These are phyloP conservation scores for Pseudocercospora fijiensis DNA, from an alignment of 2,329 filamentous ascomycete genomes.

Conservation along the genomic window DNA sequence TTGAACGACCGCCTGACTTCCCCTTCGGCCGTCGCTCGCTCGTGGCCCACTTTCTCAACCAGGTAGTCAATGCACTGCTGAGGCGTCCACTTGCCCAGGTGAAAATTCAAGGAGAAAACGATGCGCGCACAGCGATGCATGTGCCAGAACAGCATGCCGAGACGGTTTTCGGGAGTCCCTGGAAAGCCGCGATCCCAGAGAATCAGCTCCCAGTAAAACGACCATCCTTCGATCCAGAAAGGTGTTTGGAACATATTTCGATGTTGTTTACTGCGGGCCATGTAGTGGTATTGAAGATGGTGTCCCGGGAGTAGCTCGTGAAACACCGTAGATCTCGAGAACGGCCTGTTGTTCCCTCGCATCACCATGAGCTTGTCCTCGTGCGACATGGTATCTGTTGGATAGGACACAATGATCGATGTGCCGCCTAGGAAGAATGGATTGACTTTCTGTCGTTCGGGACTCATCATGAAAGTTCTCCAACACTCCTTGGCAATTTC, in stretches of 20 bases:
- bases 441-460: conserved; percentile 54
- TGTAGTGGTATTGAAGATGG: conserved; percentile 55
- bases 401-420: conserved; percentile 57
- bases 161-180: conserved; percentile 51
- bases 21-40: conserved; percentile 59
- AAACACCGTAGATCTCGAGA: conserved; percentile 59
- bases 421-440: conserved; percentile 61
- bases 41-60: conserved; percentile 58
- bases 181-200: conserved; percentile 58
- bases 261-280: conserved; percentile 50
- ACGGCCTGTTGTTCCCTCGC: conserved; percentile 59
- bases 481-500: conserved; percentile 54
- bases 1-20: conserved; percentile 59
- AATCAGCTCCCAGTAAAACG: conserved; percentile 62
- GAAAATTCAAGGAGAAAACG: conserved; percentile 59
- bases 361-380: conserved; percentile 59
- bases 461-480: conserved; percentile 58
- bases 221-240: conserved; percentile 62
- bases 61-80: conserved; percentile 58
- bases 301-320: conserved; percentile 63
- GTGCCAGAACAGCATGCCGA: conserved; percentile 62
- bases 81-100: conserved; percentile 55
- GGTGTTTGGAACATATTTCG: conserved; percentile 56
- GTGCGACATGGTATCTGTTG: conserved; percentile 54
- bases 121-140: conserved; percentile 63